Percentiles rank a stretch among this genome's conserved stretches.
Evolutionary conservation across 345 rosid species (phyloP).

Genomic region (Populus pruinosa): DNA sequence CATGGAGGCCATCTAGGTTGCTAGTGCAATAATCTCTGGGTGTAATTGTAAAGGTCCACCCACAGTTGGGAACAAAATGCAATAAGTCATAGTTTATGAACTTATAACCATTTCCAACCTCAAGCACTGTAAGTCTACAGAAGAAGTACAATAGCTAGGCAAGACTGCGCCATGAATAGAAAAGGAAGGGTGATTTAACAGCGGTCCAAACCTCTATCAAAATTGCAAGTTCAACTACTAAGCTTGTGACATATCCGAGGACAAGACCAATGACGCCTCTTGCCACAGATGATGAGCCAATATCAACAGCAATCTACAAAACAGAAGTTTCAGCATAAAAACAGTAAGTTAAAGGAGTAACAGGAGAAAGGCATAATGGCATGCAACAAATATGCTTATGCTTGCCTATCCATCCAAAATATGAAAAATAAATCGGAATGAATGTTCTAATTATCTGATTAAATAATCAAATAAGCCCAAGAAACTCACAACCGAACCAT

Average conservation of each 20-base stretch:
- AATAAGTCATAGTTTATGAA: not conserved
- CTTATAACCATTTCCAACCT: not conserved
- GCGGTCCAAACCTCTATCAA: conserved; percentile 70
- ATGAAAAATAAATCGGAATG: not conserved
- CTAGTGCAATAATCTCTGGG: not conserved
- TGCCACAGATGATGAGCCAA: conserved; percentile 99
- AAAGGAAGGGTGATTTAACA: not conserved
- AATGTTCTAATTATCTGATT: not conserved
- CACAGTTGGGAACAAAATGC: not conserved
- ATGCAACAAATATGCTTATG: not conserved
- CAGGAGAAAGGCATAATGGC: conserved; percentile 4
- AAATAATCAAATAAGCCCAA: not conserved
- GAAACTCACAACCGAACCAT: not conserved
- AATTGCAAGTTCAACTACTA: conserved; percentile 92
- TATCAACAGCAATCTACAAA: conserved; percentile 90
- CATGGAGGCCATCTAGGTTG: not conserved
- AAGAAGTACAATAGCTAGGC: not conserved
- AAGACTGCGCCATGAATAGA: not conserved
- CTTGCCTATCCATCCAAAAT: not conserved
- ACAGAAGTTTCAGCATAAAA: conserved; percentile 5
- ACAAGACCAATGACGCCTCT: conserved; percentile 84
- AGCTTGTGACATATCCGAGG: conserved; percentile 92
- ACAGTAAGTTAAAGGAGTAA: not conserved
- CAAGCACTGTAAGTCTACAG: not conserved
- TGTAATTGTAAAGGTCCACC: not conserved